These are phyloP conservation scores for Chaetomium sp. DNA, from an alignment of 2,329 filamentous ascomycete genomes.

Conservation along the genomic window DNA sequence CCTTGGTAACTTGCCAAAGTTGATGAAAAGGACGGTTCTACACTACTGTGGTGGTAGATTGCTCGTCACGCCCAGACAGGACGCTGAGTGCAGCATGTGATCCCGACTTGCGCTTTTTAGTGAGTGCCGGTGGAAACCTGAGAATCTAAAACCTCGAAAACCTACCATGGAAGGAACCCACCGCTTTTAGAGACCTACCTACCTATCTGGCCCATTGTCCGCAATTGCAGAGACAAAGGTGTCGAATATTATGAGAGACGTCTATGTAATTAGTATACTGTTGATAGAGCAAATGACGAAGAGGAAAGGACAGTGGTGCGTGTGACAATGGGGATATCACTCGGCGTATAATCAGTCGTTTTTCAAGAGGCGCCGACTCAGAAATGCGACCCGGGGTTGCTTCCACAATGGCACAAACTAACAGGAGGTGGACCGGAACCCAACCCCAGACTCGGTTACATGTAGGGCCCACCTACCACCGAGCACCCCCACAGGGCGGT, in stretches of 20 bases:
- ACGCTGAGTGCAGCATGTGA: neutral
- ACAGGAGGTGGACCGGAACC: constrained; percentile 24
- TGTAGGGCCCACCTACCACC: constrained; percentile 13
- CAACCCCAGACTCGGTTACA: constrained; percentile 21
- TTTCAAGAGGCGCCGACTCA: neutral
- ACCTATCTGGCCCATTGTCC: neutral
- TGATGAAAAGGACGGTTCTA: neutral
- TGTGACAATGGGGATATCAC: neutral
- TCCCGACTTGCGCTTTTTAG: neutral
- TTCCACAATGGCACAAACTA: too few relatives aligned
- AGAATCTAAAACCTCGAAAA: neutral
- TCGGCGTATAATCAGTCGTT: neutral
- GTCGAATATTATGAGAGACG: neutral
- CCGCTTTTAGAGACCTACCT: too few relatives aligned
- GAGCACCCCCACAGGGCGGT: constrained; percentile 15
- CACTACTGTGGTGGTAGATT: too few relatives aligned
- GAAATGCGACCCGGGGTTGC: constrained; percentile 11
- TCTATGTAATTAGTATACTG: neutral
- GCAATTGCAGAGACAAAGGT: neutral
- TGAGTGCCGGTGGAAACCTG: neutral
- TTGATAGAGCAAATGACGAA: neutral
- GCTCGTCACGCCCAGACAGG: neutral
- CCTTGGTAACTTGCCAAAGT: neutral
- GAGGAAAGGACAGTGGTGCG: neutral
- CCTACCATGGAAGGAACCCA: too few relatives aligned